A percentile compares a stretch with the other conserved stretches of the same genome.
phyloP scores from a whole-genome alignment of 1,139 yeast species.

The Yamadazyma dushanensis region DNA sequence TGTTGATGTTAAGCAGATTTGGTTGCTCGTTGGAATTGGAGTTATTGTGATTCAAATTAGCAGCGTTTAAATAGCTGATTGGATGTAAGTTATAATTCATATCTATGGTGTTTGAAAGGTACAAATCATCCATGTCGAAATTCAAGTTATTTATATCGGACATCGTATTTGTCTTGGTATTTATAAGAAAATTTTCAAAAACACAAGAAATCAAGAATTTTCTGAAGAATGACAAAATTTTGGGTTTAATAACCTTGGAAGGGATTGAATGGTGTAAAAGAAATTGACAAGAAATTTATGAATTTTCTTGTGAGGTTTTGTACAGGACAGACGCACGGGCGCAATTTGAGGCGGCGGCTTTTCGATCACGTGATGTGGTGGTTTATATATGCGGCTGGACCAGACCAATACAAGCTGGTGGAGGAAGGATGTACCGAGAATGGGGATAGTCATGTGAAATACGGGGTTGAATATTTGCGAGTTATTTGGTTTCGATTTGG shows the following conservation, averaged over 20 bases:
- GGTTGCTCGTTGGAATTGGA: conserved; percentile 4
- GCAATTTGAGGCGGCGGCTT: not conserved
- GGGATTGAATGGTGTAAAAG: not conserved
- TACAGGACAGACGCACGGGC: not conserved
- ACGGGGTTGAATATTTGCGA: too few relatives aligned
- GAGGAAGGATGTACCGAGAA: too few relatives aligned
- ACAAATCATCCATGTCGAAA: conserved; percentile 12
- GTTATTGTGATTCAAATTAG: conserved; percentile 12
- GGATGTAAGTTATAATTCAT: conserved; percentile 50
- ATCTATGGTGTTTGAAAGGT: conserved; percentile 6
- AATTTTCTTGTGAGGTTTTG: conserved; percentile 2
- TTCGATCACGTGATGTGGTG: too few relatives aligned
- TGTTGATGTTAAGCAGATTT: conserved; percentile 7
- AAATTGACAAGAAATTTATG: conserved; percentile 1
- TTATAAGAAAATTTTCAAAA: conserved; percentile 4
- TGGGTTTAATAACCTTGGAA: not conserved
- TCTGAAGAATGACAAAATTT: not conserved
- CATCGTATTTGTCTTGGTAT: conserved; percentile 6
- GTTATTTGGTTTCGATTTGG: too few relatives aligned
- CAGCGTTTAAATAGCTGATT: conserved; percentile 44
- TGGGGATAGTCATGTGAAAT: too few relatives aligned
- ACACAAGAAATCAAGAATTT: not conserved
- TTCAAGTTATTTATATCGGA: conserved; percentile 11
- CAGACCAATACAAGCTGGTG: too few relatives aligned
- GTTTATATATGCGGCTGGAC: too few relatives aligned